Evolutionary conservation across 2,329 filamentous ascomycete genomes (phyloP).

Genomic region (Coniochaeta sp.): DNA sequence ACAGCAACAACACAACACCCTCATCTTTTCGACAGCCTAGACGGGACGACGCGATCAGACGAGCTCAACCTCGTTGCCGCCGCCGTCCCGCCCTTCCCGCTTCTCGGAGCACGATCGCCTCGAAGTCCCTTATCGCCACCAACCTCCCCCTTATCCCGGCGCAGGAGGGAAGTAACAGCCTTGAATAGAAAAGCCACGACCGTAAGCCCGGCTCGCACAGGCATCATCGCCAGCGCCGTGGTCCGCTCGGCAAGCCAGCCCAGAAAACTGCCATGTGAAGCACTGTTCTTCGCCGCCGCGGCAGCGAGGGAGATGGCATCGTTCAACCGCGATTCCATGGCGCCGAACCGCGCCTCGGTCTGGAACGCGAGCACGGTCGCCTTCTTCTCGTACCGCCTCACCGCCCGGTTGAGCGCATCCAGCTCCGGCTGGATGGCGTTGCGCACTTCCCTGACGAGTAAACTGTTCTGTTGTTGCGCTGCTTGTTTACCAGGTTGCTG

Average conservation of each 20-base stretch:
- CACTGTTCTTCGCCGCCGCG: slow-evolving; percentile 54
- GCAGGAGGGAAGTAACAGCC: slow-evolving; percentile 26
- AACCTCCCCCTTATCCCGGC: slow-evolving; percentile 17
- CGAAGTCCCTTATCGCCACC: slow-evolving; percentile 12
- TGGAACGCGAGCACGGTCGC: slow-evolving; percentile 67
- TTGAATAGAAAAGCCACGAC: slow-evolving; percentile 37
- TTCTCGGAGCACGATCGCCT: slow-evolving; percentile 10
- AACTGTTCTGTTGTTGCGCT: slow-evolving; percentile 36
- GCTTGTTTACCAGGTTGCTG: slow-evolving; percentile 24
- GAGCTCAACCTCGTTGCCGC: neutral
- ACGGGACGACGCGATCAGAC: slow-evolving; percentile 12
- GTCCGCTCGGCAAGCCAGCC: slow-evolving; percentile 29
- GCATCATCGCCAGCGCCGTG: slow-evolving; percentile 29
- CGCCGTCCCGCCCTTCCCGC: slow-evolving; percentile 12
- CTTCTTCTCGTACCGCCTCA: slow-evolving; percentile 88
- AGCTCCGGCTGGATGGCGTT: slow-evolving; percentile 70
- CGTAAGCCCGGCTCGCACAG: slow-evolving; percentile 30
- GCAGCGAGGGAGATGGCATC: slow-evolving; percentile 79
- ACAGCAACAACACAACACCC: neutral
- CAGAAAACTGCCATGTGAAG: slow-evolving; percentile 23
- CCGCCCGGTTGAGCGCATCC: slow-evolving; percentile 80
- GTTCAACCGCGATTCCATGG: slow-evolving; percentile 63
- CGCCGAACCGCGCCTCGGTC: slow-evolving; percentile 66
- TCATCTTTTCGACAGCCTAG: slow-evolving; percentile 11
- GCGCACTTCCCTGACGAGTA: slow-evolving; percentile 50